Evolutionary conservation across 164 flowering plant genomes (phyloP), one percentile per base, ranked within the genome.

Genomic region (Nelumbo lutea): DNA sequence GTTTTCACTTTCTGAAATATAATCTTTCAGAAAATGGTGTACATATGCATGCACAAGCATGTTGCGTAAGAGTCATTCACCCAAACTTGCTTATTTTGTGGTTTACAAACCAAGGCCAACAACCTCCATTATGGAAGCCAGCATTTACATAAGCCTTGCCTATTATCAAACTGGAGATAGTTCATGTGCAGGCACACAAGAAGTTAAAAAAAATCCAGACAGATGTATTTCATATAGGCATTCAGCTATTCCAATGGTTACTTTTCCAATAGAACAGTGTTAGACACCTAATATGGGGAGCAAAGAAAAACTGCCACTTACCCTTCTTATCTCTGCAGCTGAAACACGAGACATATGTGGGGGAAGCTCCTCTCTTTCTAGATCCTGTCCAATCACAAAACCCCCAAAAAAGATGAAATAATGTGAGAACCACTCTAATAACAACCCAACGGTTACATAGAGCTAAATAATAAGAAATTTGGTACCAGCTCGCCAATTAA

Each of bases 311-410:
- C 8, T 59, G 1, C 27, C 9, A 6, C 78, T 76, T 77, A 87
- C 97, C 84, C 83, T 84, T 79, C 70, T 91, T 62, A 91, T 91
- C 75, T 91, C 96, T 9, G 82, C 76, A 38, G 44, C 76, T 62
- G 91, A 83, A 66, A 91, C 96, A 41, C 82, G 86, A 74, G 83
- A 83, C 96, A 91, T 88, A 62, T 88, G 91, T 15, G 87, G 79
- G 44, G 97, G 97, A 70, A 91, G 91, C 64, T 91, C 96, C 46
- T 87, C 96, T 72, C 76, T 83, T 74, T 88, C 93, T 77, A 83
- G 67, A 69, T 90, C 93, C 97, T 88, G 59, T n/a, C 45, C 15
- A 62, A 69, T n/a, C 66, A 52, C 9, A 55, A 55, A 73, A 15
- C 50, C 27, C 27, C 27, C 27, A 27, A 61, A 42, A 41, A 9